A percentile compares a stretch with the other conserved stretches of the same genome.
phyloP scores from a whole-genome alignment of 495 filamentous ascomycete genomes.

The Cladorrhinum samala region DNA sequence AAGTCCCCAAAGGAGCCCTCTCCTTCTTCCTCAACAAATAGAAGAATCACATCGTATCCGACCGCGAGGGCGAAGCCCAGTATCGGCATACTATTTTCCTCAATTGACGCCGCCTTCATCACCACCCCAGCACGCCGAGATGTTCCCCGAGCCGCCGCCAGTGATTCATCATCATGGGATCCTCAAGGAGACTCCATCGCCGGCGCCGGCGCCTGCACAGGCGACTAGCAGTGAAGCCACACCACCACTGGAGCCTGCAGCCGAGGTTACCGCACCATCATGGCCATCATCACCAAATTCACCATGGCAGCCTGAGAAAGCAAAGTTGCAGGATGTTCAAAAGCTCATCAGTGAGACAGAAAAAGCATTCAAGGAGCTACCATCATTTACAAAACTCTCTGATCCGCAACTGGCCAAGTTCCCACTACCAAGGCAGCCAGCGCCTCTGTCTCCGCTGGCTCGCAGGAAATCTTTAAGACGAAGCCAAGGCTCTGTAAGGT shows the following conservation, averaged over 20 bases:
- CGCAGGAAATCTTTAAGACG: constrained; percentile 25
- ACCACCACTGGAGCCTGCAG: neutral
- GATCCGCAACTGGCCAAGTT: constrained; percentile 15
- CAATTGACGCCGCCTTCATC: constrained; percentile 16
- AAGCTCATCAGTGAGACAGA: constrained; percentile 43
- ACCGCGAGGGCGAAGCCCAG: constrained; percentile 10
- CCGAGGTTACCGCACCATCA: neutral
- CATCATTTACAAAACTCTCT: constrained; percentile 25
- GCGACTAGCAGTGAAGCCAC: neutral
- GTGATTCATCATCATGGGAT: constrained; percentile 1
- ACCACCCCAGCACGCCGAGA: constrained; percentile 10
- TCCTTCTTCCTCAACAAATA: constrained; percentile 22
- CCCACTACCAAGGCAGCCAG: neutral
- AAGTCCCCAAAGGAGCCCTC: constrained; percentile 22
- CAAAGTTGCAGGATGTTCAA: constrained; percentile 28
- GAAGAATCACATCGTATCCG: constrained; percentile 11
- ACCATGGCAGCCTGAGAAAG: neutral
- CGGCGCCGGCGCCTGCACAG: neutral
- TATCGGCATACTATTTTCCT: constrained; percentile 2
- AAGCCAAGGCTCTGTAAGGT: constrained; percentile 18
- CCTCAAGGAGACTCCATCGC: neutral
- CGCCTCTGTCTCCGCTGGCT: constrained; percentile 7
- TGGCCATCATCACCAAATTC: neutral
- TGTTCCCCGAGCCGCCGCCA: constrained; percentile 1
- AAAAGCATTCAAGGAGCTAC: constrained; percentile 35